Evolutionary conservation across 2,329 filamentous ascomycete genomes (phyloP).

Genomic region (Arthrobotrys sphaeroides): DNA sequence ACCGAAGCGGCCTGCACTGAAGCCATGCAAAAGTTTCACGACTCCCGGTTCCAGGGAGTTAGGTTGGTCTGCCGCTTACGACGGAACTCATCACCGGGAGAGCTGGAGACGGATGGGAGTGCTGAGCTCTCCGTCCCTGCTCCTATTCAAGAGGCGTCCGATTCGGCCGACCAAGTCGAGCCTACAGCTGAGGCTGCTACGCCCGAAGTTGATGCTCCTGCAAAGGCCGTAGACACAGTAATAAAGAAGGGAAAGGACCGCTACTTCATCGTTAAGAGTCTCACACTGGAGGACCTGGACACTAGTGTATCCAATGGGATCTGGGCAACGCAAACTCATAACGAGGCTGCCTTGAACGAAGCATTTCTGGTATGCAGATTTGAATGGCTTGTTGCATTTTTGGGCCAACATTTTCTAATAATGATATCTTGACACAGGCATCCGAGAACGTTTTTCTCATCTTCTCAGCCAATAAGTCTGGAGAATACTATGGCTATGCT

Average conservation of each 20-base stretch:
- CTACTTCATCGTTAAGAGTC: constrained; percentile 91
- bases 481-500: constrained; percentile 95
- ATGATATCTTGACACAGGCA: constrained; percentile 65
- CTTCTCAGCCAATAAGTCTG: constrained; percentile 97
- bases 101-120: constrained; percentile 55
- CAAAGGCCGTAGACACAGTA: constrained; percentile 2
- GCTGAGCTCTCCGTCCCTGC: constrained; percentile 2
- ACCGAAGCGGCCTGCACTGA: constrained; percentile 77
- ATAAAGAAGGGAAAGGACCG: constrained; percentile 69
- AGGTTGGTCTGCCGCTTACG: constrained; percentile 85
- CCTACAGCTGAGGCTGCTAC: too few relatives aligned
- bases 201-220: constrained; percentile 6
- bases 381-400: constrained; percentile 39
- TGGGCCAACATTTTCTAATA: constrained; percentile 5
- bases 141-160: constrained; percentile 9
- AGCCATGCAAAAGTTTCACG: constrained; percentile 85
- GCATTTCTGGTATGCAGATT: constrained; percentile 76
- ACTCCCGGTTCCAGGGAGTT: constrained; percentile 86
- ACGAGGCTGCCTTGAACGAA: constrained; percentile 82
- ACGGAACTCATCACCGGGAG: constrained; percentile 65
- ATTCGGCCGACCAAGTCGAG: constrained; percentile 2
- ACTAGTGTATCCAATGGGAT: constrained; percentile 85
- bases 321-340: constrained; percentile 95
- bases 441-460: constrained; percentile 88
- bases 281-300: constrained; percentile 90